phyloP scores from a whole-genome alignment of 331 rosid species.

The Malus hybrid region DNA sequence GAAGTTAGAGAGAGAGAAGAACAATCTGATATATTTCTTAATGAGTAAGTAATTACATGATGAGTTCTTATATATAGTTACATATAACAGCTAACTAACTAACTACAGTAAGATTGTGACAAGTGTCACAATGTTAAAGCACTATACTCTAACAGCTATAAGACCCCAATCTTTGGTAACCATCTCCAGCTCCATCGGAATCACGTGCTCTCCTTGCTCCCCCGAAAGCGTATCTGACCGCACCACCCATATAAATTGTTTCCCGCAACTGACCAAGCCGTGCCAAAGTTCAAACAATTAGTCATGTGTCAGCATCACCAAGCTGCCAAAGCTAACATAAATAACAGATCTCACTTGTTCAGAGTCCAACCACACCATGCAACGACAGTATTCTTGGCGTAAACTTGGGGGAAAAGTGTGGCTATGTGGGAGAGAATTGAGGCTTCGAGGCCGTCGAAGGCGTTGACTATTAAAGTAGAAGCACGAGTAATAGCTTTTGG shows the following conservation, averaged over 20 bases:
- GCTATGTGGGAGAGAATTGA: not conserved
- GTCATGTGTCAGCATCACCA: not conserved
- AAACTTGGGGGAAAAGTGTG: not conserved
- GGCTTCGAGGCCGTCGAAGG: not conserved
- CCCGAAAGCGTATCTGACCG: not conserved
- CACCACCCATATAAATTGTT: constrained; percentile 1
- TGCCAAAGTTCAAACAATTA: constrained; percentile 9
- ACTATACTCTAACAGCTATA: not conserved
- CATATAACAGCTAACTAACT: no score
- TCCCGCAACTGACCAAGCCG: not conserved
- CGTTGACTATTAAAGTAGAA: not conserved
- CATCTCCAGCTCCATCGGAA: not conserved
- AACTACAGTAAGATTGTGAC: no score
- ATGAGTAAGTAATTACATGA: no score
- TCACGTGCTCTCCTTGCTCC: not conserved
- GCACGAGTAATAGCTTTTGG: not conserved
- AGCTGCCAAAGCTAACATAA: constrained; percentile 6
- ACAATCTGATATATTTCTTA: no score
- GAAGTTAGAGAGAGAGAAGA: no score
- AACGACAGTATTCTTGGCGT: not conserved
- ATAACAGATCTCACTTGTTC: not conserved
- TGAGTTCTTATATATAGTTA: no score
- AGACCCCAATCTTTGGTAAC: not conserved
- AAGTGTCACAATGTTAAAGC: no score
- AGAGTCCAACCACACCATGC: constrained; percentile 8